A percentile compares a stretch with the other conserved stretches of the same genome.
Conservation (phyloP, 257 asterid genomes). For the Nicotiana undulata region DNA sequence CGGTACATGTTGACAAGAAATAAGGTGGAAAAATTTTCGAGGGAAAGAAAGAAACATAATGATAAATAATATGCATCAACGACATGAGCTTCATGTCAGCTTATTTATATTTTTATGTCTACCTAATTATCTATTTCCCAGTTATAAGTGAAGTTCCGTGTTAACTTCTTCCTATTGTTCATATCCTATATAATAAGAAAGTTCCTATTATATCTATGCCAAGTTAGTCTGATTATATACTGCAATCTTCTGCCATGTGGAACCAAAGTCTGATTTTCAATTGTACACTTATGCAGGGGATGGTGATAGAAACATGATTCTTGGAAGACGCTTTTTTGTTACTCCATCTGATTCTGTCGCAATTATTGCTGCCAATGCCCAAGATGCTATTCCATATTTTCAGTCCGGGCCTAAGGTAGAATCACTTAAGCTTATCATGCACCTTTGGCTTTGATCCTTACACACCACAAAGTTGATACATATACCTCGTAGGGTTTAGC, state of each 20-base stretch:
- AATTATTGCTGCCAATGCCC: slow-evolving; percentile 90
- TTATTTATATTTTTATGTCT: neutral
- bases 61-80: neutral
- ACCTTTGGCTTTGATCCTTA: neutral
- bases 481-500: slow-evolving; percentile 68
- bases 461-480: neutral
- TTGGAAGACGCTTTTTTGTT: slow-evolving; percentile 80
- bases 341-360: slow-evolving; percentile 99
- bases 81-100: slow-evolving; percentile 1
- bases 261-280: neutral
- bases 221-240: neutral
- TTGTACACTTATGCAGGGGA: slow-evolving; percentile 54
- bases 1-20: neutral
- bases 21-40: neutral
- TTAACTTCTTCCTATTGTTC: neutral
- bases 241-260: neutral
- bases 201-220: neutral
- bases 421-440: neutral
- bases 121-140: neutral
- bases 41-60: neutral
- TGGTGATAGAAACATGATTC: slow-evolving; percentile 99
- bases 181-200: neutral
- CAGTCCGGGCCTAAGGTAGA: slow-evolving; percentile 73
- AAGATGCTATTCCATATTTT: slow-evolving; percentile 83
- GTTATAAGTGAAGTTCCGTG: neutral